Conservation (phyloP, 495 filamentous ascomycete species). For the Penicillium silybi region DNA sequence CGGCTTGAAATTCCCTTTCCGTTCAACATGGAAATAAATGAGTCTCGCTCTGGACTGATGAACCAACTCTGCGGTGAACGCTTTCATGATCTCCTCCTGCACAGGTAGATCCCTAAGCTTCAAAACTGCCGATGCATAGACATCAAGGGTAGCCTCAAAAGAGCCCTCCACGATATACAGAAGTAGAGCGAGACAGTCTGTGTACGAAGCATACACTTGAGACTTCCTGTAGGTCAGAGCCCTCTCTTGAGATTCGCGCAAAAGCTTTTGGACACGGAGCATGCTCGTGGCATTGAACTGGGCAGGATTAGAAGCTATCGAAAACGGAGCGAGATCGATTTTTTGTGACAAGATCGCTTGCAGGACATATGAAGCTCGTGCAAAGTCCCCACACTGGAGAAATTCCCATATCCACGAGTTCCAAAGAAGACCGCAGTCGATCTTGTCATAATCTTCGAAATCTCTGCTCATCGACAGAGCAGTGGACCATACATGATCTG, state of each 20-base stretch:
- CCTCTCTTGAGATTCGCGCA: conserved; percentile 54
- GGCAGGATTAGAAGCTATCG: conserved; percentile 7
- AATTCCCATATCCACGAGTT: conserved; percentile 70
- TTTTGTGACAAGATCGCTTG: conserved; percentile 36
- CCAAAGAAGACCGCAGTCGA: conserved; percentile 57
- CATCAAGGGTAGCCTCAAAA: conserved; percentile 38
- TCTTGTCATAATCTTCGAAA: conserved; percentile 32
- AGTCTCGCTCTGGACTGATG: conserved; percentile 67
- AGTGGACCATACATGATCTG: conserved; percentile 62
- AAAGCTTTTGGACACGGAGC: conserved; percentile 50
- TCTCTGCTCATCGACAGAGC: conserved; percentile 54
- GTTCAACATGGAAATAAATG: conserved; percentile 60
- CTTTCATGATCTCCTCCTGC: conserved; percentile 29
- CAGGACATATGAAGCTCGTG: conserved; percentile 45
- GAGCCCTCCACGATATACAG: conserved; percentile 52
- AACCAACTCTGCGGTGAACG: conserved; percentile 47
- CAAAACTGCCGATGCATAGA: conserved; percentile 46
- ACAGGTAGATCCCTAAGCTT: conserved; percentile 33
- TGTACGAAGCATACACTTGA: conserved; percentile 47
- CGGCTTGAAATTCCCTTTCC: conserved; percentile 58
- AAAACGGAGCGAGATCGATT: conserved; percentile 19
- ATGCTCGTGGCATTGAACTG: conserved; percentile 37
- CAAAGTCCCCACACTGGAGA: conserved; percentile 45
- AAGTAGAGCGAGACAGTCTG: conserved; percentile 59
- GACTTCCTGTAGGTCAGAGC: conserved; percentile 46